Base-by-base conservation (phyloP, 1,139 yeast genomes). In the Scheffersomyces parashehatae region DNA sequence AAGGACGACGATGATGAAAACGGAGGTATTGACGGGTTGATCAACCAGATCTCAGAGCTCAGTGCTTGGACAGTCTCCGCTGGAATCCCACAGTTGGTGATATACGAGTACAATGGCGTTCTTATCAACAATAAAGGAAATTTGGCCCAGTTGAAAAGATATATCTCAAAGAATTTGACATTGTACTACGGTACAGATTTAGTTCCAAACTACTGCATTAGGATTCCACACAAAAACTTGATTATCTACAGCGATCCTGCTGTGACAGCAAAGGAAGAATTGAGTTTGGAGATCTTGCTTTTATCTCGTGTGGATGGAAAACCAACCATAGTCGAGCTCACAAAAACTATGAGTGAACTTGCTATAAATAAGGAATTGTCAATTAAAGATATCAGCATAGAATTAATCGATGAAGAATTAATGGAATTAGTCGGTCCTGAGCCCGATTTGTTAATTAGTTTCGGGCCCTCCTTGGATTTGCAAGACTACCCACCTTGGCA, bases 401-500 rank as follows among this genome's bases (percentile, higher is more conserved):
- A 81, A 34, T 73, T 87, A 43, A 80, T 93, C 38, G 90, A 90
- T 61, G 81, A 79, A 46, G 95, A 89, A 59, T 73, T 89, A 51
- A 71, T 76, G 30, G 88, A 83, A 53, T 71, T 89, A 43, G 95
- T 90, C 26, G 93, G 97, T 3, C 78, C 76, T 10, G 99, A 95
- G 62, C 99, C 99, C 0, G 99, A 95, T 60, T 72, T 93, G 51
- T 72, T 93, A 42, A 73, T 95, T 35, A 70, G 88, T 44, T 93
- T 93, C 64, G 89, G 90, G n/a, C 96, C 97, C 8, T 73, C 73
- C 13, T 73, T 93, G 51, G 95, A 90, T 60, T 75, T 95, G 42
- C 96, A 90, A 63, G 97, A 96, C 29, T 95, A 85, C 63, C 98
- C 99, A 14, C 99, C 99, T 24, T 93, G 99, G 99, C 98, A 93